Evolutionary conservation across 2,329 filamentous ascomycete species (phyloP), one percentile per base, ranked within the genome.

Genomic region (Epichloe bromicola): DNA sequence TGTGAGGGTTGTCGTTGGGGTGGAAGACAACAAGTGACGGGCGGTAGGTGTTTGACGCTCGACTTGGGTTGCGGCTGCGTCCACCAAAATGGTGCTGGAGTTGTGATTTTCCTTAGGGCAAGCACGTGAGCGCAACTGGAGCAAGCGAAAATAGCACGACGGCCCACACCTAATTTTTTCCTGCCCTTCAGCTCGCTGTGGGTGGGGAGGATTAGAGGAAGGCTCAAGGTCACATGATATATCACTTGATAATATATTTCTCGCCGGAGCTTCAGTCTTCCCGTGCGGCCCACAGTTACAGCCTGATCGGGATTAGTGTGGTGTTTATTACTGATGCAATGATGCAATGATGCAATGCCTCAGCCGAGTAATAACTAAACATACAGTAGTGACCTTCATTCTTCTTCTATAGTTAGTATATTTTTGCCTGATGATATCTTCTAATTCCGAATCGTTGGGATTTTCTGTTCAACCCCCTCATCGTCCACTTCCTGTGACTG

Each of bases 71-170:
- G 54, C 58, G 55, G 55, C 61, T 59, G 57, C 55, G 58, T 54
- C 56, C 57, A 60, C 60, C 57, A 57, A 63, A 67, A 66, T 62
- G 63, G 59, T 63, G 60, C 54, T 61, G 56, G 61, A 64, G 59
- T 67, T 69, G 64, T 68, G 66, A 63, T 62, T 67, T 68, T 64
- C 55, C 60, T 69, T 69, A 70, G 67, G 67, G 67, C 67, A 67
- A 60, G 63, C 66, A 67, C 66, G 66, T 68, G 64, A 66, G 61
- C 55, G 57, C 55, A 23, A 48, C 53, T 57, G 57, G 55, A 60
- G 50, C 53, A 56, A 56, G 58, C 56, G 58, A 60, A 61, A 26
- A 26, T n/a, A 5, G n/a, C 17, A 30, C 34, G 37, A 23, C 34
- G 34, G 39, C 19, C 51, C 39, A 30, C 34, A 36, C 15, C 19